Base-by-base conservation (phyloP, 208 protist species). In the Spongospora subterranea region DNA sequence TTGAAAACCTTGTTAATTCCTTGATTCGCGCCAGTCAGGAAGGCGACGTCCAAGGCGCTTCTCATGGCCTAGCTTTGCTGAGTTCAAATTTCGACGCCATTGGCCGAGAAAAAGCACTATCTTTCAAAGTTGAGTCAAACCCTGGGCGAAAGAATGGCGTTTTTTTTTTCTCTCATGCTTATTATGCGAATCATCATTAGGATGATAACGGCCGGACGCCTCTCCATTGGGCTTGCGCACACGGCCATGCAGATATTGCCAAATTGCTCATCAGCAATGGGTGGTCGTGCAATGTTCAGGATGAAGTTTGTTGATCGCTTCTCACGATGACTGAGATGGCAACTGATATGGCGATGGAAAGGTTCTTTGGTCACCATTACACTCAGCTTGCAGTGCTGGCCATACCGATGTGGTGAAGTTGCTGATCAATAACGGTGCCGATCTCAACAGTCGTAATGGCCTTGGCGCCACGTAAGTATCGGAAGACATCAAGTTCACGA, bases 321-420 rank as follows among this genome's bases (percentile, higher is more conserved):
- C 6, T 17, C 13, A 6, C 13, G 71, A 35, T 43, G 17, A n/a
- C 71, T 43, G 17, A 6, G 35, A 43, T 20, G n/a, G 6, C 71
- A 6, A 39, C n/a, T 6, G 6, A 60, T 82, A 40, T 82, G 11
- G 6, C 35, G n/a, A 82, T 82, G 6, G 71, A 82, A 82, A 82
- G 71, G 71, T 82, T 20, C 17, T 17, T 20, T 82, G 71, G 71
- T 40, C 71, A 20, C 17, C 71, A 39, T 82, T 82, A 43, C 71
- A 82, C 35, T 82, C 71, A 20, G 71, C 71, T 40, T 39, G 71
- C 71, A 82, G 71, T 43, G 71, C 71, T 43, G 71, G 71, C 17
- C 71, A 82, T 82, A 6, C 35, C 6, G 35, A 35, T 39, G n/a
- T 35, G 6, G 71, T 82, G 17, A 35, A n/a, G n/a, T n/a, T 45